A percentile compares a stretch with the other conserved stretches of the same genome.
phyloP scores from a whole-genome alignment of 306 rosid genomes.

The Cucurbita moschata region DNA sequence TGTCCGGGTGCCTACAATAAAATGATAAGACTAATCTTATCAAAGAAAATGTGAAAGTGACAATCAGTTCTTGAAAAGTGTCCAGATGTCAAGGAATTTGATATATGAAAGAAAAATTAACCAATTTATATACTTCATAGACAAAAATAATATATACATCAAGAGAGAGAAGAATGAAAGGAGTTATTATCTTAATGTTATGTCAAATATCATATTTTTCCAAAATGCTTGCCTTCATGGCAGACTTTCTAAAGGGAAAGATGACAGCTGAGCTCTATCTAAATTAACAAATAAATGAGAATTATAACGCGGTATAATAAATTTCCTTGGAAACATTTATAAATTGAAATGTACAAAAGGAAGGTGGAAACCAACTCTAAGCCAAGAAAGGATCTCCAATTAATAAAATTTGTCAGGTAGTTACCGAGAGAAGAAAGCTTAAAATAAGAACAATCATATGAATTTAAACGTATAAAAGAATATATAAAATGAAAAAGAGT shows the following conservation, averaged over 20 bases:
- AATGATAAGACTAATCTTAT: background rate
- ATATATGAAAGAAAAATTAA: background rate
- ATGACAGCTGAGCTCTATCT: background rate
- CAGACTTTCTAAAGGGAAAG: too few relatives aligned
- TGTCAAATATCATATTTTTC: too few relatives aligned
- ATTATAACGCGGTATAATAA: background rate
- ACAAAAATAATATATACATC: background rate
- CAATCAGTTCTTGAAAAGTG: background rate
- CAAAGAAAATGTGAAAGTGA: background rate
- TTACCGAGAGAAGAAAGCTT: background rate
- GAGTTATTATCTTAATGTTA: background rate
- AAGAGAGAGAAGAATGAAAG: background rate
- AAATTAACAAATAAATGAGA: background rate
- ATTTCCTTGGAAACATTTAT: background rate
- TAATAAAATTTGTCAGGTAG: background rate
- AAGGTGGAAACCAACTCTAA: background rate
- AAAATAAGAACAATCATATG: background rate
- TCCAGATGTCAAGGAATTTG: background rate
- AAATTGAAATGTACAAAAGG: background rate
- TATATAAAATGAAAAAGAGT: background rate
- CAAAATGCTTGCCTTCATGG: too few relatives aligned
- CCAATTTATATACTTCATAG: background rate
- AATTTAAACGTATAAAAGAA: background rate
- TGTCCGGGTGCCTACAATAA: background rate
- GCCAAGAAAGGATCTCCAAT: background rate